A percentile compares a stretch with the other conserved stretches of the same genome.
These are phyloP conservation scores for Aspergillus ochraceus DNA, from an alignment of 2,329 filamentous ascomycete species.

Conservation along the genomic window DNA sequence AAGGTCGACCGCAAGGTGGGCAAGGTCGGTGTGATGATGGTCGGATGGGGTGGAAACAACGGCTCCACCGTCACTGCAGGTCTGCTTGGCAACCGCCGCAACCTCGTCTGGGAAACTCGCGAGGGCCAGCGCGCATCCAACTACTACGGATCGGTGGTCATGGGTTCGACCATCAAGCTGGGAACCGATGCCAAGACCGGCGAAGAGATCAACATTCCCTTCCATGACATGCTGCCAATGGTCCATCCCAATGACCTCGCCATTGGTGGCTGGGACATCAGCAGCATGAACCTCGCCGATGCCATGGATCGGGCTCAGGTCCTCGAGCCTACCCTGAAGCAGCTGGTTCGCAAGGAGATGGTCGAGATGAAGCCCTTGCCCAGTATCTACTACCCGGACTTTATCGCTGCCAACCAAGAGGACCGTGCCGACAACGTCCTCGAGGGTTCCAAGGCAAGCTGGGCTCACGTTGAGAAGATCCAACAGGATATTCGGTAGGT, in stretches of 20 bases:
- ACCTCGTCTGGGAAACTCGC: constrained; percentile 88
- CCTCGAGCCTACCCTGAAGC: constrained; percentile 92
- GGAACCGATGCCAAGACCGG: constrained; percentile 80
- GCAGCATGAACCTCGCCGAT: constrained; percentile 79
- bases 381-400: constrained; percentile 98
- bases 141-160: constrained; percentile 97
- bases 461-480: constrained; percentile 87
- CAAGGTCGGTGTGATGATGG: constrained; percentile 95
- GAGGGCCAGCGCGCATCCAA: constrained; percentile 83
- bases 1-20: constrained; percentile 92
- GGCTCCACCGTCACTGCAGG: constrained; percentile 95
- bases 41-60: constrained; percentile 98
- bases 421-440: constrained; percentile 91
- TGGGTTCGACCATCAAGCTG: constrained; percentile 96
- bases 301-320: constrained; percentile 96
- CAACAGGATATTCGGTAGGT: constrained; percentile 82
- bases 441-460: constrained; percentile 77
- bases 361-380: constrained; percentile 81
- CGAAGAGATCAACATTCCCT: constrained; percentile 92
- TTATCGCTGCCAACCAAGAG: constrained; percentile 98
- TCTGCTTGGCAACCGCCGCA: constrained; percentile 90
- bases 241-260: constrained; percentile 94
- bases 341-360: constrained; percentile 90
- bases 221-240: constrained; percentile 93
- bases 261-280: constrained; percentile 98